Evolutionary conservation across 2,329 filamentous ascomycete genomes (phyloP), one percentile per base, ranked within the genome.

Genomic region (Pseudocercospora ulei): DNA sequence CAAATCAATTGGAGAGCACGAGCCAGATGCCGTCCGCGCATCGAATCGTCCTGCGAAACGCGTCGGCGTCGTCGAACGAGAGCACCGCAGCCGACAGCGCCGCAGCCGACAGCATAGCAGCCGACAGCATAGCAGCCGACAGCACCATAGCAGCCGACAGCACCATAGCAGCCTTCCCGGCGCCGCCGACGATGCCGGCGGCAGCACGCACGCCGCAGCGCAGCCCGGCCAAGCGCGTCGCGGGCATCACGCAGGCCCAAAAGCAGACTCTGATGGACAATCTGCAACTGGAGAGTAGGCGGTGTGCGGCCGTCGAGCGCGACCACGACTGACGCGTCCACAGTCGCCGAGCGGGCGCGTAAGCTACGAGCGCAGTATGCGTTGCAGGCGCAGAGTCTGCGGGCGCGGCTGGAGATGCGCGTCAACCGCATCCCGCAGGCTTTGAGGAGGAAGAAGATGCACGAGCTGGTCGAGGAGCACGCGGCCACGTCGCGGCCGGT

Each of bases 221-320:
- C 5, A 53, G 47, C 20, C 48, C 49, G 18, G 46, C 43, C 12
- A 46, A 42, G 34, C 52, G 53, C 20, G 48, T 49, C 12, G 47
- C 43, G 8, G 44, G 43, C 3, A 62, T 66, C 30, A 63, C 62
- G 16, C 51, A 56, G 28, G 53, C 70, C 25, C 84, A 93, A 59
- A 94, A 93, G 63, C 82, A 90, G 62, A 80, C 82, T 7, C 66
- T 94, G 35, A 80, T 94, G 42, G 84, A 94, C 55, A 93, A 95
- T 54, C 64, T 94, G 24, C 84, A 93, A 57, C 70, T 94, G 25
- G 86, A 95, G 63, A 76, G 86, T 93, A 71, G 55, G 65, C 49
- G 13, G n/a, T 7, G 18, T 18, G 11, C 11, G 22, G 12, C 5
- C 7, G 7, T 22, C 7, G 12, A 13, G 18, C 12, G 17, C 54